Conservation (phyloP, 2,329 filamentous ascomycete genomes). For the Colletotrichum sojae region DNA sequence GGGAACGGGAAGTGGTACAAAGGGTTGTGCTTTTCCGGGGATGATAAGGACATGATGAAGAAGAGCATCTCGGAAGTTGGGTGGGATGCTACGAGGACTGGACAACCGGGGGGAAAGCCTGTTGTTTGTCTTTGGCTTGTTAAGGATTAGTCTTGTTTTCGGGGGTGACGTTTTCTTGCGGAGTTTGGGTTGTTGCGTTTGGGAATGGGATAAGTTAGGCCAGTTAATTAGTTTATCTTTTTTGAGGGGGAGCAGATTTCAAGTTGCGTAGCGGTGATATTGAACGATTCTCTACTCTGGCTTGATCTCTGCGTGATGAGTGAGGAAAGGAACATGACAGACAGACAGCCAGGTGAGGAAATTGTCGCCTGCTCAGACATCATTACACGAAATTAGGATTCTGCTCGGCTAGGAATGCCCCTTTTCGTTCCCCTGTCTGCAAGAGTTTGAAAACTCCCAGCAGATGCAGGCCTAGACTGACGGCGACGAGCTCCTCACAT, state of each 20-base stretch:
- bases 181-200: no score
- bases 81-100: slow-evolving; percentile 68
- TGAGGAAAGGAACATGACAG: no score
- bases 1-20: slow-evolving; percentile 73
- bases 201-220: no score
- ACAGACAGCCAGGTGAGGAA: no score
- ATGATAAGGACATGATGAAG: slow-evolving; percentile 62
- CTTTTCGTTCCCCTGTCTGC: not conserved
- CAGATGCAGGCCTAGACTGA: no score
- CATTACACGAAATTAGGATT: not conserved
- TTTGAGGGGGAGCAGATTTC: not conserved
- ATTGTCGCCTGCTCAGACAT: not conserved
- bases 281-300: not conserved
- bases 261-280: not conserved
- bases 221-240: not conserved
- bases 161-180: no score
- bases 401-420: no score
- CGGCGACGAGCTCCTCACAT: no score
- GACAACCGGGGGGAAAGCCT: slow-evolving; percentile 62
- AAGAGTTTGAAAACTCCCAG: not conserved
- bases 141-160: slow-evolving; percentile 57
- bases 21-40: slow-evolving; percentile 66
- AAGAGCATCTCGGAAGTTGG: slow-evolving; percentile 70
- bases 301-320: not conserved
- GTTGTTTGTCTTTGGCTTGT: slow-evolving; percentile 74